Conservation (phyloP, 2,329 filamentous ascomycete genomes). For the Fusarium camptoceras region DNA sequence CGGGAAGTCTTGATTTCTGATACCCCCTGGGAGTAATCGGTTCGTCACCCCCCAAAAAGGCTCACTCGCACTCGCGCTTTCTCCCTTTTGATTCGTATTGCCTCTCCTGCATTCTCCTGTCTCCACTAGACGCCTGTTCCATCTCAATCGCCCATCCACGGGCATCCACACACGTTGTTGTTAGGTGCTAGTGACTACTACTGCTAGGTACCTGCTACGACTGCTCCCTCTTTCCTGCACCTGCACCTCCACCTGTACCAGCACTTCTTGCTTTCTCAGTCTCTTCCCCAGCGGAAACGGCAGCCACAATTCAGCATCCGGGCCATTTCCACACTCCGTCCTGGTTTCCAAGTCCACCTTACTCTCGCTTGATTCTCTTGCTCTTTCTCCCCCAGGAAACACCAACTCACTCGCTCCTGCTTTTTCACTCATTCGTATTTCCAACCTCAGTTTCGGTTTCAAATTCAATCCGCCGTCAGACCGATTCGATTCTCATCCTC, state of each 20-base stretch:
- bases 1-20: not conserved
- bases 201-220: not conserved
- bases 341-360: slow-evolving; percentile 31
- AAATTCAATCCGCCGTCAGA: not conserved
- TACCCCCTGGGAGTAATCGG: not conserved
- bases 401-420: slow-evolving; percentile 33
- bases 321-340: slow-evolving; percentile 34
- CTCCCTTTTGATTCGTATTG: slow-evolving; percentile 36
- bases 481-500: slow-evolving; percentile 24
- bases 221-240: slow-evolving; percentile 4
- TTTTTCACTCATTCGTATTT: slow-evolving; percentile 33
- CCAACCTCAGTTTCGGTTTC: not conserved
- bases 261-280: slow-evolving; percentile 15
- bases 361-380: slow-evolving; percentile 43
- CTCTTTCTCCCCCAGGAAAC: slow-evolving; percentile 34
- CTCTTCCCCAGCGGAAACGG: slow-evolving; percentile 15
- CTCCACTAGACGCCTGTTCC: slow-evolving; percentile 22
- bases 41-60: slow-evolving; percentile 27
- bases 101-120: slow-evolving; percentile 26
- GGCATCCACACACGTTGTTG: slow-evolving; percentile 20
- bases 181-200: not conserved
- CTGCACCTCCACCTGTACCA: not conserved
- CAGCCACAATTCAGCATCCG: slow-evolving; percentile 33
- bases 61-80: slow-evolving; percentile 24
- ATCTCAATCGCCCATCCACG: slow-evolving; percentile 11